phyloP scores from a whole-genome alignment of 352 stramenopile species.

The Phytophthora colocasiae region DNA sequence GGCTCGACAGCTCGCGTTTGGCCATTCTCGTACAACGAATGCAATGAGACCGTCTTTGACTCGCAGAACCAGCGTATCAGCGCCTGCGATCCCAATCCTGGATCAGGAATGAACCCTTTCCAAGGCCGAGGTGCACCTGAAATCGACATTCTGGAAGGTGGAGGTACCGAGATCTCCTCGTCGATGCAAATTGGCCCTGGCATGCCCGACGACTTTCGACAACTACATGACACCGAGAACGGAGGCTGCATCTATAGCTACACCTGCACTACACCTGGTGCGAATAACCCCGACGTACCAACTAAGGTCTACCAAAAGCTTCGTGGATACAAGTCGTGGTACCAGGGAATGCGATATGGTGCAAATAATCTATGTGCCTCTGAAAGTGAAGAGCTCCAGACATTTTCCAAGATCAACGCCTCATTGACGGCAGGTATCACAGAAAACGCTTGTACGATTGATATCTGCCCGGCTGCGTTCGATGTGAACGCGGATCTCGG shows the following conservation, averaged over 20 bases:
- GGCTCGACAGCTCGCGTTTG: slow-evolving; percentile 93
- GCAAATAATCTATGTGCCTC: slow-evolving; percentile 58
- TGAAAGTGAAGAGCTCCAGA: slow-evolving; percentile 17
- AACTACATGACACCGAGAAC: slow-evolving; percentile 26
- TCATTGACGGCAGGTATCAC: slow-evolving; percentile 44
- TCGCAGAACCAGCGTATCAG: slow-evolving; percentile 74
- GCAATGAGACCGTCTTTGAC: slow-evolving; percentile 69
- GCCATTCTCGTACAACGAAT: slow-evolving; percentile 95
- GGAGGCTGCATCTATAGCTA: slow-evolving; percentile 16
- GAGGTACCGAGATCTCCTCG: slow-evolving; percentile 21
- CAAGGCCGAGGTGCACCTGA: slow-evolving; percentile 90
- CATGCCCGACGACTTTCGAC: slow-evolving; percentile 58
- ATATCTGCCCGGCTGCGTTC: slow-evolving; percentile 48
- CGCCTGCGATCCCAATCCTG: slow-evolving; percentile 91
- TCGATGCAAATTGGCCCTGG: slow-evolving; percentile 70
- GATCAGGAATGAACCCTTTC: slow-evolving; percentile 89
- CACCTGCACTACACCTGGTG: slow-evolving; percentile 36
- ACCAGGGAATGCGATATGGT: slow-evolving; percentile 62
- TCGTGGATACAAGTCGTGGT: slow-evolving; percentile 46
- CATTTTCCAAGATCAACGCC: slow-evolving; percentile 31
- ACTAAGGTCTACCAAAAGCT: slow-evolving; percentile 37
- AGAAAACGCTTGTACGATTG: slow-evolving; percentile 48
- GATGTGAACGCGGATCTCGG: slow-evolving; percentile 52
- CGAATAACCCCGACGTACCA: slow-evolving; percentile 51
- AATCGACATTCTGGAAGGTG: slow-evolving; percentile 28